phyloP scores from a whole-genome alignment of 805 yeast genomes.

The Hyphopichia homilentoma region DNA sequence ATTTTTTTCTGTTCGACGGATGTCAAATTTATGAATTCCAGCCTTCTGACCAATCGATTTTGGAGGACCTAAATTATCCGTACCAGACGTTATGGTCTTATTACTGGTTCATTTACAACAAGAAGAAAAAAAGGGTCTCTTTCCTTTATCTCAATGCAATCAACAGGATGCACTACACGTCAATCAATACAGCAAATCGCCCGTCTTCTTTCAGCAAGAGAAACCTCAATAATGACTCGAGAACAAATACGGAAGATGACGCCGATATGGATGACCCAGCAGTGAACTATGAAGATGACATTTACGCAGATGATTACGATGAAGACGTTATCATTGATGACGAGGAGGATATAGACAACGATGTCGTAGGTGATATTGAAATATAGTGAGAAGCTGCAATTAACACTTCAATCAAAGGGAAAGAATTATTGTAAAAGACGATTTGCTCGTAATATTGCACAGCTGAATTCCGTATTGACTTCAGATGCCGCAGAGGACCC shows the following conservation, averaged over 20 bases:
- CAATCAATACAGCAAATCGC: slow-evolving; percentile 22
- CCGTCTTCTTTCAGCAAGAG: slow-evolving; percentile 8
- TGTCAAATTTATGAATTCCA: slow-evolving; percentile 64
- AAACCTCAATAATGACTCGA: slow-evolving; percentile 5
- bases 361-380: slow-evolving; percentile 38
- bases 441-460: no score
- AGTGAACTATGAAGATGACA: slow-evolving; percentile 16
- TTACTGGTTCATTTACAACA: slow-evolving; percentile 91
- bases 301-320: slow-evolving; percentile 17
- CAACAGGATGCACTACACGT: slow-evolving; percentile 36
- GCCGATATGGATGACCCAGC: slow-evolving; percentile 22
- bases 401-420: no score
- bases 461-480: no score
- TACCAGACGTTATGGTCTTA: slow-evolving; percentile 62
- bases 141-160: slow-evolving; percentile 66
- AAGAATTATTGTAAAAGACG: no score
- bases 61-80: slow-evolving; percentile 52
- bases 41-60: slow-evolving; percentile 56
- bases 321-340: slow-evolving; percentile 19
- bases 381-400: slow-evolving; percentile 21
- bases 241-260: slow-evolving; percentile 16
- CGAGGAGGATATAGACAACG: slow-evolving; percentile 16
- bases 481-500: no score
- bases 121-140: slow-evolving; percentile 87
- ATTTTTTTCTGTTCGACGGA: no score